Evolutionary conservation across 2,329 filamentous ascomycete species (phyloP), one percentile per base, ranked within the genome.

Genomic region (Pestalotiopsis fici): DNA sequence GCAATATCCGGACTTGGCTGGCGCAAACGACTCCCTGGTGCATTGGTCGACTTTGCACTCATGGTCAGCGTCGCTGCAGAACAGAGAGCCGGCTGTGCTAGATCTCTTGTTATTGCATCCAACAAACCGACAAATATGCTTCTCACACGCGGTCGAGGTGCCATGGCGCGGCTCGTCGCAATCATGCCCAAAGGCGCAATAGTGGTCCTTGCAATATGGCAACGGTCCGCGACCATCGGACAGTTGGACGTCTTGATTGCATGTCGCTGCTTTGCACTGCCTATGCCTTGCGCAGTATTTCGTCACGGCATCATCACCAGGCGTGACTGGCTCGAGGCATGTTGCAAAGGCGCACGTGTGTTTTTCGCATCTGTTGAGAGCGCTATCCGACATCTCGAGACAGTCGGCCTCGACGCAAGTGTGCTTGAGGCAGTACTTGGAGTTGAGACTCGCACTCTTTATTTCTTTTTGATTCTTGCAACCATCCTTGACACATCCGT

Each of bases 201-300:
- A 71, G 62, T 75, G 73, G 1, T 65, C 55, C 57, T 67, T 70
- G 67, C 72, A 75, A 65, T 63, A 72, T 55, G 39, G 61, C 13
- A 66, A 67, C 11, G 31, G 6, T 59, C 73, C 70, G 69, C 74
- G 67, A 74, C 79, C 57, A 72, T 74, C 4, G 74, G 77, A n/a
- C 71, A 79, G 65, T 69, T 79, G 68, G 73, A 76, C 69, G 74
- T 78, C 67, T 35, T 71, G 15, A 1, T 56, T 31, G 64, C 72
- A 74, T 18, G 65, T 65, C 11, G n/a, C 27, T 7, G 62, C 68
- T 13, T 70, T 56, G 69, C 74, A 74, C 23, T 63, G 25, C 55
- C 66, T 67, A 70, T 74, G 72, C 11, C 55, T 66, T 12, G 64
- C 60, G 67, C 71, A 74, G 66, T 66, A 72, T 28, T 67, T 65